Percentiles rank a stretch among this genome's conserved stretches.
phyloP scores from a whole-genome alignment of 139 green algal species.

The Protoeuglena noctilucae region DNA sequence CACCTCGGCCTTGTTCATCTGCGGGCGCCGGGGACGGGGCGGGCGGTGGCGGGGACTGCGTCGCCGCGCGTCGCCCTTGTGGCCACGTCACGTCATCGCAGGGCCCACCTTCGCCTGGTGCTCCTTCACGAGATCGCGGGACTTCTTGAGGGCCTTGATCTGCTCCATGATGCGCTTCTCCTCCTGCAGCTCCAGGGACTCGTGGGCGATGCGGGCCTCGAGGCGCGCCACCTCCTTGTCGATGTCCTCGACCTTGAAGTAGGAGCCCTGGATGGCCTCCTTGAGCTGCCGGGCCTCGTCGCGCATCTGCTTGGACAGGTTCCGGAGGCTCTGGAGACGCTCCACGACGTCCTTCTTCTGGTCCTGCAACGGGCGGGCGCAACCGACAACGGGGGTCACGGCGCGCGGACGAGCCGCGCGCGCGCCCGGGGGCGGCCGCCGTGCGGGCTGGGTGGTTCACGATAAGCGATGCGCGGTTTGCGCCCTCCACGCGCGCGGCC shows the following conservation, averaged over 20 bases:
- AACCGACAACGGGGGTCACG: too few species aligned
- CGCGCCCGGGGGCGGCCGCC: too few species aligned
- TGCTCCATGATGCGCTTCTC: slow-evolving; percentile 8
- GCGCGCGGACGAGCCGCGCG: too few species aligned
- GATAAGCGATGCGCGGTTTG: too few species aligned
- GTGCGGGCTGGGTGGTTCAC: neutral
- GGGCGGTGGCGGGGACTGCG: neutral
- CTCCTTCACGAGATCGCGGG: slow-evolving; percentile 8
- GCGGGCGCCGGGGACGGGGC: slow-evolving; percentile 1
- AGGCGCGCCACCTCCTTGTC: slow-evolving; percentile 5
- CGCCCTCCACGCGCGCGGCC: too few species aligned
- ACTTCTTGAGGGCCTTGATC: slow-evolving; percentile 7
- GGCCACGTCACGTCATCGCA: neutral
- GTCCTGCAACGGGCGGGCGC: neutral
- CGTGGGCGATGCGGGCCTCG: slow-evolving; percentile 7
- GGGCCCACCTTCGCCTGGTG: neutral
- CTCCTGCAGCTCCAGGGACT: slow-evolving; percentile 8
- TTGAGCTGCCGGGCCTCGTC: neutral
- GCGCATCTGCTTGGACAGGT: neutral
- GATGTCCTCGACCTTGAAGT: slow-evolving; percentile 1
- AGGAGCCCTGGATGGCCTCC: neutral
- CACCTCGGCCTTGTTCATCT: neutral
- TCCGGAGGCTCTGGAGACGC: neutral
- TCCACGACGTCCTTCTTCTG: neutral
- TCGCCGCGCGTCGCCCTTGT: neutral